Conservation (phyloP, 805 yeast species). For the Ogataea corticis region DNA sequence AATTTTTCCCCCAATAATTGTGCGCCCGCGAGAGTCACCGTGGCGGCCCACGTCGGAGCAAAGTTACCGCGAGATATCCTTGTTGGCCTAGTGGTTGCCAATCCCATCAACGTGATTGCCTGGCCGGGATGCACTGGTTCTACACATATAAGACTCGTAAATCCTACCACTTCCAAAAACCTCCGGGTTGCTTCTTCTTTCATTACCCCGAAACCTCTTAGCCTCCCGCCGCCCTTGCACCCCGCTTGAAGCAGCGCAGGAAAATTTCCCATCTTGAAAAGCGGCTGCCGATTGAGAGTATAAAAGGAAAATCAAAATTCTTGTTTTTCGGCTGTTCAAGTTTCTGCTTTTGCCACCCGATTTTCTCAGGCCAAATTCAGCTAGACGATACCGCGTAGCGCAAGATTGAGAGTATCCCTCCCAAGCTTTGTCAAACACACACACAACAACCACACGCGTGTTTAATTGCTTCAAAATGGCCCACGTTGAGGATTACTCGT, state of each 20-base stretch:
- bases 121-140: background rate
- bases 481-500: conserved; percentile 35
- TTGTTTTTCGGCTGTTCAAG: background rate
- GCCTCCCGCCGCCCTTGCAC: conserved; percentile 6
- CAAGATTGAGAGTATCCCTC: background rate
- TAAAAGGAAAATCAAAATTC: background rate
- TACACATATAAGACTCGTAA: background rate
- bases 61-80: conserved; percentile 5
- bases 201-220: too few species aligned
- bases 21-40: background rate
- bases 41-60: conserved; percentile 2
- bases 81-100: background rate
- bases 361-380: background rate
- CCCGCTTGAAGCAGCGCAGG: conserved; percentile 1
- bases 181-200: too few species aligned
- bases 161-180: too few species aligned
- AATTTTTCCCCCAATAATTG: background rate
- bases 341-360: background rate
- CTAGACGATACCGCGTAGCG: conserved; percentile 7
- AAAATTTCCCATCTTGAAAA: conserved; percentile 1
- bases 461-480: conserved; percentile 21
- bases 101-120: too few species aligned
- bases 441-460: too few species aligned
- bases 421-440: too few species aligned
- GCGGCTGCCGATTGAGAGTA: conserved; percentile 1